Evolutionary conservation across 2,329 filamentous ascomycete species (phyloP).

Genomic region (Ophiostoma tasmaniense): DNA sequence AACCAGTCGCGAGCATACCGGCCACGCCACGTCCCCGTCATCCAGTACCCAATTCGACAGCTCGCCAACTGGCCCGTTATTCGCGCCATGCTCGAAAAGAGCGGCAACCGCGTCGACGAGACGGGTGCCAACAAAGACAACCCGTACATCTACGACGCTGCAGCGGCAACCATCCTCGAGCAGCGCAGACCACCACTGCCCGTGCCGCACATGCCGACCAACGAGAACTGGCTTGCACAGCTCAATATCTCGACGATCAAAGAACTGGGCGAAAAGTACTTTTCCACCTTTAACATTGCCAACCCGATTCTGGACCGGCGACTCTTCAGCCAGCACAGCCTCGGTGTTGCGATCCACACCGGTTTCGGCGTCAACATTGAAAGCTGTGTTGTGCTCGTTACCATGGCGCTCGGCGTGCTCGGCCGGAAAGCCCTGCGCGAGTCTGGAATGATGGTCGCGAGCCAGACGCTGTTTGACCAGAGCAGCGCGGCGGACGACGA

Average conservation of each 20-base stretch:
- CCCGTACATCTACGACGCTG: slow-evolving; percentile 15
- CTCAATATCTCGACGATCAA: slow-evolving; percentile 41
- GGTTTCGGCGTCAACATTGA: slow-evolving; percentile 44
- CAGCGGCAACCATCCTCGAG: slow-evolving; percentile 36
- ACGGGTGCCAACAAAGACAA: not conserved
- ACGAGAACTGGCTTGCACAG: slow-evolving; percentile 36
- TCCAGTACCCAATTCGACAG: slow-evolving; percentile 22
- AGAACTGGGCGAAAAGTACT: slow-evolving; percentile 44
- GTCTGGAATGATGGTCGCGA: slow-evolving; percentile 32
- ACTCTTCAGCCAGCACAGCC: slow-evolving; percentile 42
- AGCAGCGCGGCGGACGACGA: not conserved
- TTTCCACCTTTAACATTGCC: slow-evolving; percentile 45
- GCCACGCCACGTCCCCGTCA: slow-evolving; percentile 17
- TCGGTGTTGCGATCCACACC: slow-evolving; percentile 39
- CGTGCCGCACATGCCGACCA: slow-evolving; percentile 27
- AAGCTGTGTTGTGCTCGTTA: slow-evolving; percentile 41
- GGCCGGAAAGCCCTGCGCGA: slow-evolving; percentile 41
- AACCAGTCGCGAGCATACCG: not conserved
- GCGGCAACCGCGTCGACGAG: not conserved
- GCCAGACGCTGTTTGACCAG: not conserved
- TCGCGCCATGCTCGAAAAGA: slow-evolving; percentile 8
- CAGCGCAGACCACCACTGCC: slow-evolving; percentile 37
- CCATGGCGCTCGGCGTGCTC: slow-evolving; percentile 43
- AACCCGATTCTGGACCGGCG: slow-evolving; percentile 45
- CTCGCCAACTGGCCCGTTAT: slow-evolving; percentile 21